phyloP scores from a whole-genome alignment of 441 rosid species.

The Brassica hybrid region DNA sequence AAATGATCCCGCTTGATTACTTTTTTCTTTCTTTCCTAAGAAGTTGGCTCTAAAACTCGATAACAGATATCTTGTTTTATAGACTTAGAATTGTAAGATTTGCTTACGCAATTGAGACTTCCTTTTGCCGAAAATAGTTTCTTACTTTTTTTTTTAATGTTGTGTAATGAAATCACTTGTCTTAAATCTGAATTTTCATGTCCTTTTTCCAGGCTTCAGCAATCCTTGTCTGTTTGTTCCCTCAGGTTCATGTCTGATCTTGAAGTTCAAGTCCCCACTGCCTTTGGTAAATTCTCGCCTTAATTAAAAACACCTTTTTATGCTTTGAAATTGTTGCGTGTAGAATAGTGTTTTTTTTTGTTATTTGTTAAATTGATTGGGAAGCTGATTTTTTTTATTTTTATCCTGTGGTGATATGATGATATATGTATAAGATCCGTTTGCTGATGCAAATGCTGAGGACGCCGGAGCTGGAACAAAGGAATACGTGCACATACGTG shows the following conservation, averaged over 20 bases:
- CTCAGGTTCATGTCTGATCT: slow-evolving; percentile 60
- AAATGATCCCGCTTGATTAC: too few species aligned
- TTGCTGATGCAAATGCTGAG: slow-evolving; percentile 54
- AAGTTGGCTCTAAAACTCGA: too few species aligned
- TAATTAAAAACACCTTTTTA: neutral
- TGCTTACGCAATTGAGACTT: too few species aligned
- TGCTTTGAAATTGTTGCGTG: neutral
- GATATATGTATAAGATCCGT: slow-evolving; percentile 44
- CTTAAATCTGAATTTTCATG: neutral
- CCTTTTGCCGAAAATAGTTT: too few species aligned
- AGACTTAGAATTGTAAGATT: too few species aligned
- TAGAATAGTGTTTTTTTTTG: neutral
- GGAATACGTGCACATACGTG: slow-evolving; percentile 51
- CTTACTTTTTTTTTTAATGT: too few species aligned
- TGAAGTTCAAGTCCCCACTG: slow-evolving; percentile 53
- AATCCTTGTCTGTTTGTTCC: slow-evolving; percentile 49
- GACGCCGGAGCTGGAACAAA: slow-evolving; percentile 51
- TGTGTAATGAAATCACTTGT: neutral
- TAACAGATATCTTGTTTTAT: too few species aligned
- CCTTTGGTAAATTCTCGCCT: slow-evolving; percentile 42
- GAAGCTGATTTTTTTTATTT: neutral
- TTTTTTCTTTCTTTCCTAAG: too few species aligned
- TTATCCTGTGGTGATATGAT: neutral
- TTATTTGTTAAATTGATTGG: neutral
- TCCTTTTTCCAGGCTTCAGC: slow-evolving; percentile 44